Evolutionary conservation across 1,284 basidiomycete species (phyloP), one percentile per base, ranked within the genome.

Genomic region (Microbotryomycetes sp.): DNA sequence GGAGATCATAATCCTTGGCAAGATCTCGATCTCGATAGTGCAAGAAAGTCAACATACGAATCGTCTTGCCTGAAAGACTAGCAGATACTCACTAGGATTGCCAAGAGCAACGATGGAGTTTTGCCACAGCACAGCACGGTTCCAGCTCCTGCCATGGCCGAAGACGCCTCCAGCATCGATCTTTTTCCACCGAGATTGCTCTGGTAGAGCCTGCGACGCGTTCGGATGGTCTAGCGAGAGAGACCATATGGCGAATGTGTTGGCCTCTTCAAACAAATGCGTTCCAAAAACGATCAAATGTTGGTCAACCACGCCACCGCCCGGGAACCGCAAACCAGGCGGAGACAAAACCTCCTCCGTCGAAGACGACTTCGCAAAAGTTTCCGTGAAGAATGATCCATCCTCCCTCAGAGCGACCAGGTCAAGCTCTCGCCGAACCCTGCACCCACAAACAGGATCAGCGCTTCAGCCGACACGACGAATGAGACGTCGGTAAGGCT

Each of bases 261-360:
- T 87, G 26, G 66, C 45, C 28, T 61, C 49, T 31, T 70, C 63
- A 4, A 66, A 69, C 13, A 74, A 67, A 31, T 66, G 68, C 4
- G 72, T 74, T 3, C 73, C 73, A 9, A 72, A 71, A 35, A 74
- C 67, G 60, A 74, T 86, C 71, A 96, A 83, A 75, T 92, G 85
- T 45, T 83, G 85, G 28, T 91, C 91, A 23, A 94, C 79, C 65
- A 94, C 85, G 41, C 89, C 88, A 23, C 91, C 92, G 0, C 89
- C 88, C 7, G 92, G 92, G 77, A 97, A 97, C 9, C 92, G 86
- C 52, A 96, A 82, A 16, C 92, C 92, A 0, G 91, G 92, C 28
- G 92, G 92, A 66, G 91, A 86, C 2, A 83, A 81, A 2, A 53
- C 59, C 5, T 87, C 85, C 18, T 81, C 81, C 60, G 89, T 90